A percentile compares a stretch with the other conserved stretches of the same genome.
Conservation (phyloP, 495 filamentous ascomycete species). For the Antarctomyces pellizariae region DNA sequence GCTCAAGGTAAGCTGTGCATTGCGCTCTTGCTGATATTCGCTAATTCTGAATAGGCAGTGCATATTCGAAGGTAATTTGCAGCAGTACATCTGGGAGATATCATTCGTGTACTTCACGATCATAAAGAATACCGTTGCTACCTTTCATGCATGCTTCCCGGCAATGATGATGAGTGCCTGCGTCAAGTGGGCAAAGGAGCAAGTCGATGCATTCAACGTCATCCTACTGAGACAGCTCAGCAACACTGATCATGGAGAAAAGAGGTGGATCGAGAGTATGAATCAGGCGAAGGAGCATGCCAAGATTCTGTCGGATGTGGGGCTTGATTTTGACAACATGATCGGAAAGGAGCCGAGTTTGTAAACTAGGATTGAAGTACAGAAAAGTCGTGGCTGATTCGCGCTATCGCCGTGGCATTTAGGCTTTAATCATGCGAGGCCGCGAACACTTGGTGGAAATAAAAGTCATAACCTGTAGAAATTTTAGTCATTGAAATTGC, state of each 20-base stretch:
- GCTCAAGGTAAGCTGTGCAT: conserved; percentile 41
- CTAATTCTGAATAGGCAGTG: conserved; percentile 39
- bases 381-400: no score
- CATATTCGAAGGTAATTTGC: conserved; percentile 79
- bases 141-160: conserved; percentile 78
- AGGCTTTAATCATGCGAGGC: no score
- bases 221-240: conserved; percentile 65
- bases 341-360: conserved; percentile 20
- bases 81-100: conserved; percentile 83
- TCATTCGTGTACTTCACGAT: conserved; percentile 90
- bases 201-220: conserved; percentile 72
- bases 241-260: conserved; percentile 41
- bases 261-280: conserved; percentile 64
- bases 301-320: conserved; percentile 56
- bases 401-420: no score
- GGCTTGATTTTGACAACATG: conserved; percentile 69
- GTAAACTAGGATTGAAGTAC: background rate
- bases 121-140: conserved; percentile 71
- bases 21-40: conserved; percentile 8
- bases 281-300: conserved; percentile 62
- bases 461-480: no score
- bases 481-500: no score
- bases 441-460: no score
- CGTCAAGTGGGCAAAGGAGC: conserved; percentile 88
- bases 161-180: conserved; percentile 68